A percentile compares a stretch with the other conserved stretches of the same genome.
These are phyloP conservation scores for Lactifluus subvellereus DNA, from an alignment of 768 basidiomycete genomes.

Conservation along the genomic window DNA sequence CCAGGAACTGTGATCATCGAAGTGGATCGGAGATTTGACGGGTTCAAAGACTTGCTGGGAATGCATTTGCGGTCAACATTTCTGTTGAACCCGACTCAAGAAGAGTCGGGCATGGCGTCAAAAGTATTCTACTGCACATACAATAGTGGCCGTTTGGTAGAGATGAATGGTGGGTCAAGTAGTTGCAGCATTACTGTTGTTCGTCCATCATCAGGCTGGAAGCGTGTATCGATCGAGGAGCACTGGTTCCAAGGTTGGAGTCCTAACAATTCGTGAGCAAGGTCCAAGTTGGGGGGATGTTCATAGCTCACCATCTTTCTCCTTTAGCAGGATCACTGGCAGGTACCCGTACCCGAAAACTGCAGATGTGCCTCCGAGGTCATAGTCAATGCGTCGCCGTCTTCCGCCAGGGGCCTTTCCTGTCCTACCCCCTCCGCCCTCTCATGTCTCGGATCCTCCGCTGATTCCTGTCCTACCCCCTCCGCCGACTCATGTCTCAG, in stretches of 20 bases:
- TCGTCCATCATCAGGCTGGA: slow-evolving; percentile 38
- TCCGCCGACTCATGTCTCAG: too few species aligned
- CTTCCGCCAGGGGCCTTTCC: slow-evolving; percentile 33
- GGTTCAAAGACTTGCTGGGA: slow-evolving; percentile 37
- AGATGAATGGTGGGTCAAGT: slow-evolving; percentile 37
- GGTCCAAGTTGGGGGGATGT: neutral
- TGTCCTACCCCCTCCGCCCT: slow-evolving; percentile 20
- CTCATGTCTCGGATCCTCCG: neutral
- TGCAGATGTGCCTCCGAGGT: slow-evolving; percentile 33
- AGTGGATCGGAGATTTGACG: slow-evolving; percentile 30
- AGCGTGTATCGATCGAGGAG: slow-evolving; percentile 38
- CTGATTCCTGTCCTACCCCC: slow-evolving; percentile 26
- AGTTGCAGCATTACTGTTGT: too few species aligned
- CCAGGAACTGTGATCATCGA: slow-evolving; percentile 44
- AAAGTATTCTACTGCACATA: slow-evolving; percentile 39
- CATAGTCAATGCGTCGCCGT: slow-evolving; percentile 37
- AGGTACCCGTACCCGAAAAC: slow-evolving; percentile 37
- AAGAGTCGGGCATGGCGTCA: slow-evolving; percentile 29
- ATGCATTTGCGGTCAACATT: slow-evolving; percentile 41
- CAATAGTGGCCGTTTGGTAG: slow-evolving; percentile 35
- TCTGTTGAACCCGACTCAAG: slow-evolving; percentile 30
- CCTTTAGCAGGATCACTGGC: slow-evolving; percentile 30
- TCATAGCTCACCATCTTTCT: neutral
- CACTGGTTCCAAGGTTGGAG: slow-evolving; percentile 34
- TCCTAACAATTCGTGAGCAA: neutral